phyloP scores from a whole-genome alignment of 306 rosid species.

The Adenanthera pavonina region DNA sequence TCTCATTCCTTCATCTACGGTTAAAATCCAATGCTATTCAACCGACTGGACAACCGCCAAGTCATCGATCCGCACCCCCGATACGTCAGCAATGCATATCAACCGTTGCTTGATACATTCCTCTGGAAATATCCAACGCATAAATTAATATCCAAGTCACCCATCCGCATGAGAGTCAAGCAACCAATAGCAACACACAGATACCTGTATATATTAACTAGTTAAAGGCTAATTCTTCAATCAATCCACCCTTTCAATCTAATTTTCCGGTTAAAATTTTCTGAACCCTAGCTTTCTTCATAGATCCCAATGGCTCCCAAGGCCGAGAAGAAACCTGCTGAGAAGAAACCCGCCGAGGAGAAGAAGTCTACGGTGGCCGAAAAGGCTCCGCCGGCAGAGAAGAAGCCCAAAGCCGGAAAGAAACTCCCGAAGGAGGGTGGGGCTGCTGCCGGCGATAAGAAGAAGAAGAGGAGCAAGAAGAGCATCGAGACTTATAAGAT shows the following conservation, averaged over 20 bases:
- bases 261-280: neutral
- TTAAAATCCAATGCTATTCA: neutral
- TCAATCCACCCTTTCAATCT: neutral
- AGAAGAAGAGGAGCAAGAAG: conserved; percentile 61
- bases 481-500: conserved; percentile 62
- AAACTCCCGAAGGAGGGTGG: conserved; percentile 60
- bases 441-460: conserved; percentile 53
- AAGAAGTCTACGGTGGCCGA: conserved; percentile 54
- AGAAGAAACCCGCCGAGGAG: conserved; percentile 54
- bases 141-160: neutral
- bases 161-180: conserved; percentile 25
- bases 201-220: conserved; percentile 14
- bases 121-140: neutral
- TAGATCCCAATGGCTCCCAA: conserved; percentile 36
- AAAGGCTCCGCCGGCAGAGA: conserved; percentile 64
- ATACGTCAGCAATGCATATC: neutral
- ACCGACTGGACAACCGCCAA: neutral
- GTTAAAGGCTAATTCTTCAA: neutral
- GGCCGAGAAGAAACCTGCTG: conserved; percentile 54
- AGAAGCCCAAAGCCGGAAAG: conserved; percentile 65
- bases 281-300: neutral
- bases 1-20: conserved; percentile 1
- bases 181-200: conserved; percentile 2
- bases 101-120: neutral
- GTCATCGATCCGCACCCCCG: conserved; percentile 25